These are phyloP conservation scores for Solanum chiquidenum DNA, from an alignment of 257 asterid genomes.

Conservation along the genomic window DNA sequence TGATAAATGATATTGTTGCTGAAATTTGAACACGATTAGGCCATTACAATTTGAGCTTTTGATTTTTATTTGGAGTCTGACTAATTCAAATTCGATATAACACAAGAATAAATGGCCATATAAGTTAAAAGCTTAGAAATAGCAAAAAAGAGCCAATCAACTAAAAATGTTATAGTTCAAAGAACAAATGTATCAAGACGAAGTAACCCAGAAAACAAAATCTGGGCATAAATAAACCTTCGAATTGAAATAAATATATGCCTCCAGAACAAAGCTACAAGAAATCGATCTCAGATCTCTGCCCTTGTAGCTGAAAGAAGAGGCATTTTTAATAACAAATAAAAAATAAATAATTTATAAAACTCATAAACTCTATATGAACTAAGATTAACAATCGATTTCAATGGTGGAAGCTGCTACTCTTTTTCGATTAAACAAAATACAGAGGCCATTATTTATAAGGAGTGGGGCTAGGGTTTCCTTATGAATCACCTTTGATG, in stretches of 20 bases:
- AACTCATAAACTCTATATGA: not conserved
- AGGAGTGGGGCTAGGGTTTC: not conserved
- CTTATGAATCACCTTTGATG: not conserved
- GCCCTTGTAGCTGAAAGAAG: constrained; percentile 68
- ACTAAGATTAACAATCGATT: too few species aligned
- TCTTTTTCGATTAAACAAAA: not conserved
- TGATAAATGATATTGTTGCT: too few species aligned
- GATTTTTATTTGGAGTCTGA: too few species aligned
- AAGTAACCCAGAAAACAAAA: constrained; percentile 34
- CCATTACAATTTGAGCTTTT: not conserved
- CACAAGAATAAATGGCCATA: too few species aligned
- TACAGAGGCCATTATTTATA: not conserved
- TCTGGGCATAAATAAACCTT: constrained; percentile 18
- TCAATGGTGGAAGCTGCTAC: not conserved
- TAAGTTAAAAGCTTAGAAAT: too few species aligned
- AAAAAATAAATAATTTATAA: not conserved
- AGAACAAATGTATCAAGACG: constrained; percentile 24
- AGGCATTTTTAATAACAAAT: constrained; percentile 19
- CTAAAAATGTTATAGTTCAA: not conserved
- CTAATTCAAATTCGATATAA: too few species aligned
- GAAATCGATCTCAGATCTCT: constrained; percentile 45
- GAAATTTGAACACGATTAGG: not conserved
- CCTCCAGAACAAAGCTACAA: constrained; percentile 83
- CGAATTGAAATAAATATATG: constrained; percentile 20
- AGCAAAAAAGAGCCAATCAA: not conserved